These are phyloP conservation scores for Lodderomyces jiufengensis DNA, from an alignment of 1,139 yeast genomes.

Conservation along the genomic window DNA sequence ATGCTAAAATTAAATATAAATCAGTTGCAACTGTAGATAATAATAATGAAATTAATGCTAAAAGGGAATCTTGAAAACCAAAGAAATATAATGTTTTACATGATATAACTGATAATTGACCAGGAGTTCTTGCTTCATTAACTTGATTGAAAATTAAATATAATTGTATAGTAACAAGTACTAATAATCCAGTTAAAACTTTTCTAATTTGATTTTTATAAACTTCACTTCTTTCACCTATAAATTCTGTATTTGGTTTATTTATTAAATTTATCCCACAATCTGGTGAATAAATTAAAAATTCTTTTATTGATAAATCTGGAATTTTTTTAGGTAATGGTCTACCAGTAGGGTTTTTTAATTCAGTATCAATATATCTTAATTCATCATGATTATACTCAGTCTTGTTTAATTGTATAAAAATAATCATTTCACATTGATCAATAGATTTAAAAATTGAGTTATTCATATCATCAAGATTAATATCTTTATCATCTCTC, in stretches of 20 bases:
- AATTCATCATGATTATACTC: conserved; percentile 51
- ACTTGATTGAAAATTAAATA: conserved; percentile 53
- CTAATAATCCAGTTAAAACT: conserved; percentile 46
- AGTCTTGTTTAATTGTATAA: conserved; percentile 65
- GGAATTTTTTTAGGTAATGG: conserved; percentile 63
- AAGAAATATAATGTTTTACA: conserved; percentile 48
- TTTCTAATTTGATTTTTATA: conserved; percentile 39
- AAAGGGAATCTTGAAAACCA: conserved; percentile 71
- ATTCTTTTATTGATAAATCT: conserved; percentile 46
- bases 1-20: conserved; percentile 62
- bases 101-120: conserved; percentile 51
- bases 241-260: conserved; percentile 24
- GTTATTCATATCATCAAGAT: conserved; percentile 38
- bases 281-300: conserved; percentile 79
- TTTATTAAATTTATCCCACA: conserved; percentile 62
- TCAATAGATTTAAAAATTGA: conserved; percentile 32
- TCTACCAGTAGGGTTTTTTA: conserved; percentile 66
- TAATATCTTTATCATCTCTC: conserved; percentile 34
- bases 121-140: conserved; percentile 71
- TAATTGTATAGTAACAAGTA: conserved; percentile 37
- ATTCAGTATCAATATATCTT: conserved; percentile 64
- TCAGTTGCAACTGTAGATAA: conserved; percentile 53
- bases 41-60: conserved; percentile 60
- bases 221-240: conserved; percentile 59
- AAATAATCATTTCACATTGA: conserved; percentile 73